Conservation (phyloP, 73 alveolate species). For the Uronychia setigera region DNA sequence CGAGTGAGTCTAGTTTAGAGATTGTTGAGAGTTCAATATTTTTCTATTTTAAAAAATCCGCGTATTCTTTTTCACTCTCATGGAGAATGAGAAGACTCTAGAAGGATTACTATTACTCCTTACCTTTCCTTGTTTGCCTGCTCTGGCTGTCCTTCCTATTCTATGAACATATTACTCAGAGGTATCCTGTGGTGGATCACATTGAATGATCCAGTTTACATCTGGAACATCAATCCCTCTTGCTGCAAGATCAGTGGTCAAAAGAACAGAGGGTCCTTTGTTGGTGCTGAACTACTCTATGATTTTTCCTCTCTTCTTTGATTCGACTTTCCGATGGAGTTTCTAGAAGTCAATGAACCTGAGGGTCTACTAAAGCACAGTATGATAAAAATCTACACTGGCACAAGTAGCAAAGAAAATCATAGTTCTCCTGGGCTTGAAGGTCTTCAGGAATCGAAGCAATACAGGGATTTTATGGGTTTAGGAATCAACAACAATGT, state of each 20-base stretch:
- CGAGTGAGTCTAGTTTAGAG: not conserved
- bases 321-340: slow-evolving; percentile 96
- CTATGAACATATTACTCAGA: slow-evolving; percentile 94
- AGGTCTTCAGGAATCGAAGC: slow-evolving; percentile 43
- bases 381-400: slow-evolving; percentile 82
- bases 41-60: slow-evolving; percentile 45
- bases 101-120: no score
- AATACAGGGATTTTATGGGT: slow-evolving; percentile 64
- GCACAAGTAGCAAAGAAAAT: slow-evolving; percentile 96
- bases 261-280: slow-evolving; percentile 76
- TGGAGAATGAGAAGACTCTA: slow-evolving; percentile 48
- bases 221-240: slow-evolving; percentile 99
- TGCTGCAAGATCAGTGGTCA: slow-evolving; percentile 99
- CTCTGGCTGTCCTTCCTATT: slow-evolving; percentile 99
- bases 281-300: slow-evolving; percentile 69
- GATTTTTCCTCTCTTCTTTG: slow-evolving; percentile 93
- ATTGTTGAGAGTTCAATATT: slow-evolving; percentile 9
- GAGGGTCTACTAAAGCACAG: slow-evolving; percentile 53
- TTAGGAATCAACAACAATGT: slow-evolving; percentile 39
- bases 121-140: slow-evolving; percentile 90
- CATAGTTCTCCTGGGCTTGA: slow-evolving; percentile 61
- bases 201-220: slow-evolving; percentile 95
- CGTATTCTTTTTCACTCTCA: slow-evolving; percentile 49
- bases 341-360: slow-evolving; percentile 65
- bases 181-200: slow-evolving; percentile 97